Evolutionary conservation across 192 early-diverging fungal species (phyloP).

Genomic region (Coemansia sp.): DNA sequence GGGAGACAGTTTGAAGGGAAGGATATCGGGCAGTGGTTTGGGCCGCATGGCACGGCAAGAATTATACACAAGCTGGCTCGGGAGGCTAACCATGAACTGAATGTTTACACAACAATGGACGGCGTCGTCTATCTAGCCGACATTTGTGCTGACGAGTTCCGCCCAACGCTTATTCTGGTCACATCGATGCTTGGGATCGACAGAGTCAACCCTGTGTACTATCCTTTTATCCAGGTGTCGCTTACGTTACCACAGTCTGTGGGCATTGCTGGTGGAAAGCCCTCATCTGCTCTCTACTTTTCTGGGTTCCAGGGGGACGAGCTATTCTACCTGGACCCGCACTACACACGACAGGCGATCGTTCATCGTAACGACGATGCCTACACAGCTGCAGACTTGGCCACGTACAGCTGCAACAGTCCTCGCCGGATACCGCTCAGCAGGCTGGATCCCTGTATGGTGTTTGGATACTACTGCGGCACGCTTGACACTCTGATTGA

Average conservation of each 20-base stretch:
- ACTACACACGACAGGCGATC: constrained; percentile 73
- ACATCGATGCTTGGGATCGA: constrained; percentile 90
- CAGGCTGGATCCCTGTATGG: constrained; percentile 89
- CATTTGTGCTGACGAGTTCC: constrained; percentile 46
- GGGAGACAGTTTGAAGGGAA: constrained; percentile 81
- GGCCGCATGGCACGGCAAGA: constrained; percentile 65
- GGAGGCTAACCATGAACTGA: constrained; percentile 48
- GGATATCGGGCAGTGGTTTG: constrained; percentile 97
- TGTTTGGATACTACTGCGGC: constrained; percentile 78
- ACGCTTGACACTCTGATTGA: constrained; percentile 37
- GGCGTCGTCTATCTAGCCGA: constrained; percentile 72
- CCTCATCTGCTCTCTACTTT: constrained; percentile 95
- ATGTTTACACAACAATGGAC: constrained; percentile 78
- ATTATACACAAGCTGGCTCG: constrained; percentile 27
- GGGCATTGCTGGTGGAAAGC: constrained; percentile 93
- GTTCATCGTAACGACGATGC: constrained; percentile 13
- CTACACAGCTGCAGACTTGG: constrained; percentile 60
- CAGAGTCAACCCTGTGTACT: constrained; percentile 83
- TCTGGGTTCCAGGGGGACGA: constrained; percentile 76
- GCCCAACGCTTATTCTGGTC: constrained; percentile 80
- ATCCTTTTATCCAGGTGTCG: constrained; percentile 64
- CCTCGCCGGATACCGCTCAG: constrained; percentile 73
- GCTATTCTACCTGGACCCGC: constrained; percentile 91
- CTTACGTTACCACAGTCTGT: constrained; percentile 76
- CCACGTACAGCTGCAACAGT: constrained; percentile 79